These are phyloP conservation scores for Thalassiosira livingstoniorum DNA, from an alignment of 352 stramenopile genomes.

Conservation along the genomic window DNA sequence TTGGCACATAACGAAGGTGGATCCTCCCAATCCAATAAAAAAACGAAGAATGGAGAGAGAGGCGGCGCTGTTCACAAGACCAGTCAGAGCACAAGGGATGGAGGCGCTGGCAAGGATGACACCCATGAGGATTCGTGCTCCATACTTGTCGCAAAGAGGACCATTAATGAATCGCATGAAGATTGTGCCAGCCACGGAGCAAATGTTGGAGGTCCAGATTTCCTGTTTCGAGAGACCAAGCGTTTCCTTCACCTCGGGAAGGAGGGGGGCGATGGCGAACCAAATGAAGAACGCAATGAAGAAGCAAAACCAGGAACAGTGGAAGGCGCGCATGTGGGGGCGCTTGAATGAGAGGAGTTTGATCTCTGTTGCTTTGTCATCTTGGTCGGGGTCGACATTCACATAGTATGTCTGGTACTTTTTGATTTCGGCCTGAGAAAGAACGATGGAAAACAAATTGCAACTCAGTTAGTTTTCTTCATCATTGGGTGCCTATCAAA, in stretches of 20 bases:
- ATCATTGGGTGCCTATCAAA: too few species aligned
- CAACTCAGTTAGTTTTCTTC: too few species aligned
- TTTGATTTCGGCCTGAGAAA: slow-evolving; percentile 34
- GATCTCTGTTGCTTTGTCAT: slow-evolving; percentile 86
- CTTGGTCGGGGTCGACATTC: slow-evolving; percentile 68
- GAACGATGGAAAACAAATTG: not conserved
- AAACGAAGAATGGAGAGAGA: slow-evolving; percentile 90
- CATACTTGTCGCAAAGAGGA: slow-evolving; percentile 92
- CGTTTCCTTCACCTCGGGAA: slow-evolving; percentile 90
- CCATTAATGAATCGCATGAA: slow-evolving; percentile 92
- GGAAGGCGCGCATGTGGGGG: slow-evolving; percentile 95
- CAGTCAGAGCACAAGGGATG: slow-evolving; percentile 89
- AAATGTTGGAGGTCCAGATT: slow-evolving; percentile 93
- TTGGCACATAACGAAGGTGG: slow-evolving; percentile 93
- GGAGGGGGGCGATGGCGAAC: slow-evolving; percentile 94
- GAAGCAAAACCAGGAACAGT: slow-evolving; percentile 89
- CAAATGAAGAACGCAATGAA: slow-evolving; percentile 94
- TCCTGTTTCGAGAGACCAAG: slow-evolving; percentile 89
- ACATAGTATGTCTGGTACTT: slow-evolving; percentile 60
- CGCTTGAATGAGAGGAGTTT: slow-evolving; percentile 87
- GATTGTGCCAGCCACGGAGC: slow-evolving; percentile 89
- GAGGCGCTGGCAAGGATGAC: slow-evolving; percentile 88
- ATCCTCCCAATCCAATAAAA: slow-evolving; percentile 94
- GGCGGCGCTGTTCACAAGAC: slow-evolving; percentile 88
- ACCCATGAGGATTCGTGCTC: slow-evolving; percentile 89